phyloP scores from a whole-genome alignment of 2,329 filamentous ascomycete species.

The Colletotrichum sp. region DNA sequence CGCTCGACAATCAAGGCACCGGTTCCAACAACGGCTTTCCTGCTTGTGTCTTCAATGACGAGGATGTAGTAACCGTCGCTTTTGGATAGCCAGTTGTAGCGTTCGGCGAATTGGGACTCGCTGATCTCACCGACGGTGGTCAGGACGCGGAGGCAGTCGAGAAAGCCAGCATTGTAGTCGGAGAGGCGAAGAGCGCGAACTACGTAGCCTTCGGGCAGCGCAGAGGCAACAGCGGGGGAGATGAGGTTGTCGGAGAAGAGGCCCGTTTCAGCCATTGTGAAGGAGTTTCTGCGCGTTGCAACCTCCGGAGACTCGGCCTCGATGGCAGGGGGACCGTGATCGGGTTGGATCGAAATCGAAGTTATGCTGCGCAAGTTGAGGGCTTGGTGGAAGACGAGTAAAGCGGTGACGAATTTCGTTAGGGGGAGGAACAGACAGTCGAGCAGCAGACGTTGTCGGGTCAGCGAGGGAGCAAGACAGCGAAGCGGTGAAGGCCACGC shows the following conservation, averaged over 20 bases:
- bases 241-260: conserved; percentile 83
- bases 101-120: conserved; percentile 74
- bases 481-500: conserved; percentile 3
- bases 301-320: background rate
- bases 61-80: conserved; percentile 85
- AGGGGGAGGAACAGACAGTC: background rate
- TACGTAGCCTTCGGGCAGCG: conserved; percentile 80
- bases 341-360: background rate
- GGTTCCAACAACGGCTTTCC: conserved; percentile 79
- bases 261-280: conserved; percentile 46
- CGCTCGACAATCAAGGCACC: conserved; percentile 90
- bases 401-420: conserved; percentile 12
- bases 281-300: background rate
- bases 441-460: background rate
- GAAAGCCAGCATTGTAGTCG: conserved; percentile 83
- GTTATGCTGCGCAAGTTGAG: background rate
- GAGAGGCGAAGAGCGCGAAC: conserved; percentile 79
- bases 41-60: conserved; percentile 76
- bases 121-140: conserved; percentile 91
- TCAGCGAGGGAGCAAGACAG: background rate
- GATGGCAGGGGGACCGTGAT: background rate
- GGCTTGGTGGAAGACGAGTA: background rate
- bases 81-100: conserved; percentile 81
- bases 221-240: conserved; percentile 73
- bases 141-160: conserved; percentile 88